Percentiles rank a stretch among this genome's conserved stretches.
These are phyloP conservation scores for Coemansia sp. DNA, from an alignment of 192 early-diverging fungal genomes.

Conservation along the genomic window DNA sequence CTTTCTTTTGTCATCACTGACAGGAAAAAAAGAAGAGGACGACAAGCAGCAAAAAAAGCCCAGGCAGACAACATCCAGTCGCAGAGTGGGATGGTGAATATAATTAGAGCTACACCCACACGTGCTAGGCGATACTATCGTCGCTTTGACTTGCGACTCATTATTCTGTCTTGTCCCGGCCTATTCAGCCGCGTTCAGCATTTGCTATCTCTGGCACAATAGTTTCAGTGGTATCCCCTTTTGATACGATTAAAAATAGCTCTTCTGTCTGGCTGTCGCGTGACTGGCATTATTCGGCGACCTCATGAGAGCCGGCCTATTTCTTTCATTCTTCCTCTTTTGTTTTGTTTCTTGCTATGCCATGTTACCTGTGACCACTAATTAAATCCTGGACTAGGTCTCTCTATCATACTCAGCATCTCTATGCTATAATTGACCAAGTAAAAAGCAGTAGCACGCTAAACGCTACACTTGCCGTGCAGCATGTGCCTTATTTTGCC, in stretches of 20 bases:
- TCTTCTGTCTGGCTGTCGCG: background rate
- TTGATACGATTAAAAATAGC: background rate
- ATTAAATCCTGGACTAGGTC: background rate
- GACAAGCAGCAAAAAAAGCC: background rate
- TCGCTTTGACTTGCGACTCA: background rate
- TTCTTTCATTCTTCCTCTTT: background rate
- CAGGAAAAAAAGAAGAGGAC: background rate
- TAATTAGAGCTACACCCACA: background rate
- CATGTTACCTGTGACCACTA: slow-evolving; percentile 9
- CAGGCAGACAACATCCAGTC: too few relatives aligned
- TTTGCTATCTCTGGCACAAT: background rate
- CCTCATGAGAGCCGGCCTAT: slow-evolving; percentile 2
- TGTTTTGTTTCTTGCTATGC: too few relatives aligned
- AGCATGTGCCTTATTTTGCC: background rate
- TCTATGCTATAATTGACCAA: background rate
- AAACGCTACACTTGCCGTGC: background rate
- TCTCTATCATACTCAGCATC: too few relatives aligned
- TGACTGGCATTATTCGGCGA: slow-evolving; percentile 3
- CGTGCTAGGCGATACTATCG: background rate
- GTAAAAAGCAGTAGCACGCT: background rate
- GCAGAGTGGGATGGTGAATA: too few relatives aligned
- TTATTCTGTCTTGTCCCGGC: background rate
- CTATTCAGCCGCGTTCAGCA: background rate
- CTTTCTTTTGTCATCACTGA: background rate
- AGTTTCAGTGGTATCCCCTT: background rate